Conservation (phyloP, 768 basidiomycete genomes). For the Leccinellum luteum region DNA sequence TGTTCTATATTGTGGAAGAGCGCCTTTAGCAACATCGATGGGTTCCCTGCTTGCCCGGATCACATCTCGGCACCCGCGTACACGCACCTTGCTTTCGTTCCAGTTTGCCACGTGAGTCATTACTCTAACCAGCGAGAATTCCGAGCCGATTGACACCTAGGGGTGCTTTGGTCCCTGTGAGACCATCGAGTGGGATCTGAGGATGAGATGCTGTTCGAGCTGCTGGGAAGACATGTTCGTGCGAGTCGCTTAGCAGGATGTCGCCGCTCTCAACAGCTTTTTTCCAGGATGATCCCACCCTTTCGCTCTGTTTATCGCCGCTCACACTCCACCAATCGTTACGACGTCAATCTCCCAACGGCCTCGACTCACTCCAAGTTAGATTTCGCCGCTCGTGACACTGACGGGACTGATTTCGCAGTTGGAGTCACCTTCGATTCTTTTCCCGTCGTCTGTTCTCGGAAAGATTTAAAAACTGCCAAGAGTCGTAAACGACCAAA, state of each 20-base stretch:
- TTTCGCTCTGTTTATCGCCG: too few species aligned
- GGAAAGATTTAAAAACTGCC: background rate
- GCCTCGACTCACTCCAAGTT: background rate
- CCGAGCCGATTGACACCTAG: background rate
- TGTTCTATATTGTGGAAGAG: conserved; percentile 27
- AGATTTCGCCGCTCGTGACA: background rate
- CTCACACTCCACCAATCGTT: background rate
- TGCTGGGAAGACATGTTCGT: conserved; percentile 13
- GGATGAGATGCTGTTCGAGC: conserved; percentile 8
- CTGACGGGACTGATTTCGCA: too few species aligned
- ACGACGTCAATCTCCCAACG: background rate
- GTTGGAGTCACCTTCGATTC: background rate
- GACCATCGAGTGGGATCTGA: conserved; percentile 14
- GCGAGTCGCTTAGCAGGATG: background rate
- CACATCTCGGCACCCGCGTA: conserved; percentile 31
- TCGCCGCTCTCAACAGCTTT: background rate
- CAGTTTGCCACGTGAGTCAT: conserved; percentile 30
- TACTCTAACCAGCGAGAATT: background rate
- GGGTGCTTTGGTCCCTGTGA: conserved; percentile 12
- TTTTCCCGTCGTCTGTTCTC: background rate
- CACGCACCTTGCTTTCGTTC: conserved; percentile 28
- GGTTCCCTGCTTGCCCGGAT: conserved; percentile 25
- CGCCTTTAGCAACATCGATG: conserved; percentile 19
- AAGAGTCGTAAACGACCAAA: background rate
- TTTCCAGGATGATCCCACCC: conserved; percentile 6